Base-by-base conservation (phyloP, 345 rosid genomes). In the Populus deltoides region DNA sequence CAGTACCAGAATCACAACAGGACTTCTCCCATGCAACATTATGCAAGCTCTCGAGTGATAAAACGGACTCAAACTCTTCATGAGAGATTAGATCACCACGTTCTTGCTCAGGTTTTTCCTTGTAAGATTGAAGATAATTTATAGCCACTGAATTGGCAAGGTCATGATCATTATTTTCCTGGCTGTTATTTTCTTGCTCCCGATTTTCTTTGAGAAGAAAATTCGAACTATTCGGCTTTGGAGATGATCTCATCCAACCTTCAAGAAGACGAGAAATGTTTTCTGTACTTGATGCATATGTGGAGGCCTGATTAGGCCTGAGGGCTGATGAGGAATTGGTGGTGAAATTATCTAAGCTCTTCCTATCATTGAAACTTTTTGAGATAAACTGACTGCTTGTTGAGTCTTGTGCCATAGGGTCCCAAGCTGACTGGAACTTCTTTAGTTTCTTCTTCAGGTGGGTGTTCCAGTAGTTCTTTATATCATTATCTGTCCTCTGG, bases 391-490 rank as follows among this genome's bases (percentile, higher is more conserved):
- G 84, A 70, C 27, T 63, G 20, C 78, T 51, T 41, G 72, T 1
- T 70, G 90, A 67, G 39, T 80, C 70, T 77, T 78, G 80, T 61
- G 88, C 74, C 75, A 76, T 75, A 59, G 84, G 80, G 13, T 81
- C 84, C 66, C 79, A 70, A 68, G 88, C 71, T 71, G 93, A 83
- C 15, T 85, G 90, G 65, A 87, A 85, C 80, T 90, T 93, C 85
- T 90, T 91, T 11, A 96, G 93, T 84, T 93, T 96, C 88, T 96
- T 96, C 97, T 96, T 96, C 85, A 96, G 81, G 85, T 96, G 98
- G n/a, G 98, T 96, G 87, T 96, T 96, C 98, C 99, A 96, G 75
- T 96, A 96, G 84, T 96, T 96, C 87, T 96, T 96, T 80, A 96
- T 93, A 71, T 96, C 99, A 71, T 96, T 96, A 57, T 96, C 99